phyloP scores from a whole-genome alignment of 805 yeast species.

The Kluyveromyces wickerhamii region DNA sequence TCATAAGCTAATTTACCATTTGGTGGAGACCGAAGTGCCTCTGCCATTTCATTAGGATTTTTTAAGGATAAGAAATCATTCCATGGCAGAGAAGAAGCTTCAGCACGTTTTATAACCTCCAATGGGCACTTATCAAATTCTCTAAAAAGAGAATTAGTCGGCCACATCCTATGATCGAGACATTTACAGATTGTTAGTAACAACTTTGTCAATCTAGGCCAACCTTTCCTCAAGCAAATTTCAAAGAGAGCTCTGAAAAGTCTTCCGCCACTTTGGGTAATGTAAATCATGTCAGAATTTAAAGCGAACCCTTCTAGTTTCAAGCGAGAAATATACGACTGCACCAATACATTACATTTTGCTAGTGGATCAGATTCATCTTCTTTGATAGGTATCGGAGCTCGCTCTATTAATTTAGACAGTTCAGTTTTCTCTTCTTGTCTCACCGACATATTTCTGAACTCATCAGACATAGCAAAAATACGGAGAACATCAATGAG shows the following conservation, averaged over 20 bases:
- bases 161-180: constrained; percentile 80
- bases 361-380: constrained; percentile 60
- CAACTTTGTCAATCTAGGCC: constrained; percentile 57
- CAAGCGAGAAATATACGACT: constrained; percentile 76
- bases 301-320: constrained; percentile 81
- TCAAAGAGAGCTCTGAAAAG: constrained; percentile 80
- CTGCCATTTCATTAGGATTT: constrained; percentile 70
- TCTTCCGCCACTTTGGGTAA: constrained; percentile 90
- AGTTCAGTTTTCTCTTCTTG: constrained; percentile 80
- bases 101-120: constrained; percentile 66
- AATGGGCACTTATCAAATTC: constrained; percentile 69
- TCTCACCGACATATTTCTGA: constrained; percentile 73
- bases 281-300: constrained; percentile 86
- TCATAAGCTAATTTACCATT: constrained; percentile 54
- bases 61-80: constrained; percentile 54
- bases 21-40: constrained; percentile 66
- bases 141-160: constrained; percentile 74
- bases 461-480: constrained; percentile 79
- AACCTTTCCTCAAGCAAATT: constrained; percentile 57
- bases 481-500: constrained; percentile 70
- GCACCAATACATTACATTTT: constrained; percentile 72
- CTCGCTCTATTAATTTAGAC: constrained; percentile 53
- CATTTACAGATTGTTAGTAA: constrained; percentile 65
- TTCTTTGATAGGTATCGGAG: constrained; percentile 85
- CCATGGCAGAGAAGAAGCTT: constrained; percentile 80